Conservation (phyloP, 345 rosid species). For the Isatis tinctoria region DNA sequence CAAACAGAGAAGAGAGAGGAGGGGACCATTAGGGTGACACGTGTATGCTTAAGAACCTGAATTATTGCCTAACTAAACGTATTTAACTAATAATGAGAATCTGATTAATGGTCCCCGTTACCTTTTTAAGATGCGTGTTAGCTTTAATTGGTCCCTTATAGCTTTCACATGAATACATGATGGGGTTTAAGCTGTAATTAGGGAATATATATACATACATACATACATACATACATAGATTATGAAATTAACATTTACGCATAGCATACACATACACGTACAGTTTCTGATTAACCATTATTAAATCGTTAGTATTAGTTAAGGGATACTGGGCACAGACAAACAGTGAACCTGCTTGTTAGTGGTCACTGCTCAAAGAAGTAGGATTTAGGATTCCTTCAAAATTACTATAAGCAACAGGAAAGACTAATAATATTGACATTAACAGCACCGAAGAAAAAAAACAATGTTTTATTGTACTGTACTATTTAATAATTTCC, state of each 20-base stretch:
- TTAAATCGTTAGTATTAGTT: neutral
- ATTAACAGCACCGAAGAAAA: neutral
- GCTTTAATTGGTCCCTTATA: slow-evolving; percentile 24
- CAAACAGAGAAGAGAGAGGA: neutral
- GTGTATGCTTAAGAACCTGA: slow-evolving; percentile 11
- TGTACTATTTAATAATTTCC: too few relatives aligned
- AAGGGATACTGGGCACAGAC: neutral
- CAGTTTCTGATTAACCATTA: neutral
- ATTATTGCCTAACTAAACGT: slow-evolving; percentile 29
- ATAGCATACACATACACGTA: neutral
- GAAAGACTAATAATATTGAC: neutral
- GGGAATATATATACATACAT: neutral
- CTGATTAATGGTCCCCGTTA: slow-evolving; percentile 23
- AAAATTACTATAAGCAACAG: neutral
- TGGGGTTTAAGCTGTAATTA: slow-evolving; percentile 14
- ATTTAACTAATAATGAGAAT: slow-evolving; percentile 19
- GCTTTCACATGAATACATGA: slow-evolving; percentile 29
- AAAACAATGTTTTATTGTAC: too few relatives aligned
- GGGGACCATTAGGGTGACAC: slow-evolving; percentile 26
- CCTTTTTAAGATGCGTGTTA: slow-evolving; percentile 29
- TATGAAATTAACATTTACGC: neutral
- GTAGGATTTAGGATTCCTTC: neutral
- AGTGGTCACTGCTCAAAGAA: slow-evolving; percentile 6
- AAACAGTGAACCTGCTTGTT: slow-evolving; percentile 7
- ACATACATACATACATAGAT: neutral